Evolutionary conservation across 129 eudicot species (phyloP).

Genomic region (Flaveria linearis): DNA sequence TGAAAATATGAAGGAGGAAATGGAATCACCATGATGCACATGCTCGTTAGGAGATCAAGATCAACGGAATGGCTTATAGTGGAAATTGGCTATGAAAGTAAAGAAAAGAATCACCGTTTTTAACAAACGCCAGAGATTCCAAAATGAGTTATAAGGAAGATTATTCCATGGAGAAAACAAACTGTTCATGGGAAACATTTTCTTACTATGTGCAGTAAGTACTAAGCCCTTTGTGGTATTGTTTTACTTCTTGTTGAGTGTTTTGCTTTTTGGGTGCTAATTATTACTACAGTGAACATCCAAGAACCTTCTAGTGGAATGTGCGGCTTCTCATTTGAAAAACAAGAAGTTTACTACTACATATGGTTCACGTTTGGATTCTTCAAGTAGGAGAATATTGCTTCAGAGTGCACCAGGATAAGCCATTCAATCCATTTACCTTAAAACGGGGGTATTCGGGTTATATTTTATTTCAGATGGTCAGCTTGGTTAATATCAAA

Average conservation of each 20-base stretch:
- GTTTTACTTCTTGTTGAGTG: slow-evolving; percentile 4
- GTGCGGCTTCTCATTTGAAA: slow-evolving; percentile 82
- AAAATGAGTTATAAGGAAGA: slow-evolving; percentile 72
- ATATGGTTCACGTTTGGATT: slow-evolving; percentile 70
- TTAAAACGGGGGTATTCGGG: neutral
- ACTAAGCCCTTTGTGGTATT: slow-evolving; percentile 33
- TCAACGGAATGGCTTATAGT: slow-evolving; percentile 88
- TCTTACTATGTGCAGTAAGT: slow-evolving; percentile 84
- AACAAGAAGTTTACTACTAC: slow-evolving; percentile 61
- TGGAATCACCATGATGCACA: slow-evolving; percentile 60
- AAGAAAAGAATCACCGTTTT: slow-evolving; percentile 84
- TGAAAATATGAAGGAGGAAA: slow-evolving; percentile 37
- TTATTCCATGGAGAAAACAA: slow-evolving; percentile 90
- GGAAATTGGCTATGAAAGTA: slow-evolving; percentile 83
- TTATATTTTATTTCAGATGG: slow-evolving; percentile 8
- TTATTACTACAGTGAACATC: slow-evolving; percentile 59
- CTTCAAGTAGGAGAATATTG: slow-evolving; percentile 88
- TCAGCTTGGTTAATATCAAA: neutral
- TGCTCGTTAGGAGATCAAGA: slow-evolving; percentile 86
- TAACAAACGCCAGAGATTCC: slow-evolving; percentile 67
- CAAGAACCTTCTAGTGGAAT: slow-evolving; percentile 74
- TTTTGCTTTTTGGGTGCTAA: slow-evolving; percentile 15
- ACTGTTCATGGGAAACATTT: slow-evolving; percentile 90
- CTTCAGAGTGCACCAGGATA: slow-evolving; percentile 92
- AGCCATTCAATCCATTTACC: slow-evolving; percentile 17